These are phyloP conservation scores for Penicillium sp. DNA, from an alignment of 2,329 filamentous ascomycete species.

Conservation along the genomic window DNA sequence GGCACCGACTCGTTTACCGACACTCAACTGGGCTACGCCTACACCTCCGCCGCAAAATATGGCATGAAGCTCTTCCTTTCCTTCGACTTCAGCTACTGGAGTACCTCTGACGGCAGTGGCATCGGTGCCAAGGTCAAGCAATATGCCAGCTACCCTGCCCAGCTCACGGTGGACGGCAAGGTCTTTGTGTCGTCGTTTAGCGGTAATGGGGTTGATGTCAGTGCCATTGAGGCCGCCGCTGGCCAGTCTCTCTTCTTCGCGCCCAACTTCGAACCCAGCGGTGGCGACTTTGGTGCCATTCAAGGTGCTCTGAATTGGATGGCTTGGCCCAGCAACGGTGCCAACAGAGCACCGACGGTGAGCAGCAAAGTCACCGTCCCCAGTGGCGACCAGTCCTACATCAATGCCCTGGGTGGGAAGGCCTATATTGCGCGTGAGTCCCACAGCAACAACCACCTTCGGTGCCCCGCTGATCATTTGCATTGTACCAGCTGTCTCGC, in stretches of 20 bases:
- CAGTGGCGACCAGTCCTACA: conserved; percentile 38
- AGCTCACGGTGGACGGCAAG: conserved; percentile 50
- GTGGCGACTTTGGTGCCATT: conserved; percentile 36
- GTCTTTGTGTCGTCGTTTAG: conserved; percentile 56
- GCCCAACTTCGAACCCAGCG: conserved; percentile 48
- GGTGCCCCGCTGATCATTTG: conserved; percentile 19
- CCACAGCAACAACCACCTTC: too few species aligned
- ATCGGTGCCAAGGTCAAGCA: conserved; percentile 49
- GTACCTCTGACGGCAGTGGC: conserved; percentile 35
- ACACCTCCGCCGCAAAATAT: conserved; percentile 47
- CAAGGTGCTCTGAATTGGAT: conserved; percentile 47
- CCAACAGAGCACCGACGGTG: conserved; percentile 51
- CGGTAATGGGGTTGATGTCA: conserved; percentile 48
- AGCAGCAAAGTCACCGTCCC: conserved; percentile 45
- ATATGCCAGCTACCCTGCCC: conserved; percentile 46
- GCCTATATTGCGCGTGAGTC: conserved; percentile 50
- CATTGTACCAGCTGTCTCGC: conserved; percentile 54
- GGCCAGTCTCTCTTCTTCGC: conserved; percentile 49
- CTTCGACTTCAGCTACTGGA: conserved; percentile 56
- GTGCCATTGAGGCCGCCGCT: conserved; percentile 42
- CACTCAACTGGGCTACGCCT: conserved; percentile 50
- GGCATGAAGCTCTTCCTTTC: conserved; percentile 56
- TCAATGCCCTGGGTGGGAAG: conserved; percentile 37
- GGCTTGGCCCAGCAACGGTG: conserved; percentile 44
- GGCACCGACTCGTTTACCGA: conserved; percentile 46